phyloP scores from a whole-genome alignment of 2,329 filamentous ascomycete genomes.

The Helotiales sp. region DNA sequence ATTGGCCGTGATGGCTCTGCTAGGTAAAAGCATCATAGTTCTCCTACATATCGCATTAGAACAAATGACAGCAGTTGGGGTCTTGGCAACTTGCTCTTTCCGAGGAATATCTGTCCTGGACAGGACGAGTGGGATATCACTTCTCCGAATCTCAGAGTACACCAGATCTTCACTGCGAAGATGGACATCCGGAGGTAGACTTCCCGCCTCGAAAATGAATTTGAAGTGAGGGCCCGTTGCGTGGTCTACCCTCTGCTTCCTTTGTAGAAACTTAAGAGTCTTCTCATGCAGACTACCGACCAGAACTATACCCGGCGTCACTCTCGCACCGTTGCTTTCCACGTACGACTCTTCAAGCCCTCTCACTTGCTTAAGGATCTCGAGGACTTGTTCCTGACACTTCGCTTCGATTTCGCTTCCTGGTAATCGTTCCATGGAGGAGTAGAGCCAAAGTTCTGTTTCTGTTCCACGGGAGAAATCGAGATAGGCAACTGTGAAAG shows the following conservation, averaged over 20 bases:
- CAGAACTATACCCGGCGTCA: slow-evolving; percentile 46
- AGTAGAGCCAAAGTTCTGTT: slow-evolving; percentile 69
- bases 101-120: slow-evolving; percentile 59
- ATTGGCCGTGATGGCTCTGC: slow-evolving; percentile 51
- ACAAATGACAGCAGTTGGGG: neutral
- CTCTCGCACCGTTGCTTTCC: slow-evolving; percentile 25
- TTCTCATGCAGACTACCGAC: slow-evolving; percentile 51
- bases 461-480: slow-evolving; percentile 65
- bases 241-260: slow-evolving; percentile 37
- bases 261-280: slow-evolving; percentile 42
- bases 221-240: slow-evolving; percentile 51
- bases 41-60: slow-evolving; percentile 42
- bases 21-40: slow-evolving; percentile 52
- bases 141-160: slow-evolving; percentile 58
- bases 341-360: slow-evolving; percentile 35
- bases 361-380: slow-evolving; percentile 42
- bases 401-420: slow-evolving; percentile 10
- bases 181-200: slow-evolving; percentile 47
- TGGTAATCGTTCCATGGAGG: slow-evolving; percentile 46
- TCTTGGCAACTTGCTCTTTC: neutral
- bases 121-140: slow-evolving; percentile 61
- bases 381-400: slow-evolving; percentile 45
- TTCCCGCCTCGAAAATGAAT: slow-evolving; percentile 59
- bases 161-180: slow-evolving; percentile 53
- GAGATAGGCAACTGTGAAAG: slow-evolving; percentile 61